Conservation (phyloP, 2,329 filamentous ascomycete species). For the Colletotrichum liriopes region DNA sequence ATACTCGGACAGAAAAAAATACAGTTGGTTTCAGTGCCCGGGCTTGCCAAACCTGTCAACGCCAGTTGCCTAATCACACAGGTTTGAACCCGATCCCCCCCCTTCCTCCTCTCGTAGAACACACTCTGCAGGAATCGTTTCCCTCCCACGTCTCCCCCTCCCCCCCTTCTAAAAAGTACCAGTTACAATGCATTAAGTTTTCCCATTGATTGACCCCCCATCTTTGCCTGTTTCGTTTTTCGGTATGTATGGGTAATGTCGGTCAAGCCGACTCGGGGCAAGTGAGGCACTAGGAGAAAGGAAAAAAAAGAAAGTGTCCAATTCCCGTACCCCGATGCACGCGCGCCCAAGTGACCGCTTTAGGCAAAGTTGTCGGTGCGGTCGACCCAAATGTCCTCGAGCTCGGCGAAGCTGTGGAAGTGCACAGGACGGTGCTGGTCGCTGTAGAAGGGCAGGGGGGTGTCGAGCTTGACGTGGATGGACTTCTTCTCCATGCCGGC, state of each 20-base stretch:
- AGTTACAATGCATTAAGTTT: conserved; percentile 12
- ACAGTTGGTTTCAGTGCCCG: conserved; percentile 27
- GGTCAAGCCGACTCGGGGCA: background rate
- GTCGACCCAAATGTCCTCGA: conserved; percentile 98
- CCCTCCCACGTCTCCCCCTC: background rate
- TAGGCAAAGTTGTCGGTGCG: conserved; percentile 93
- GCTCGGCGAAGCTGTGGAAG: conserved; percentile 96
- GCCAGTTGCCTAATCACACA: conserved; percentile 23
- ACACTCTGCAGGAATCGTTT: background rate
- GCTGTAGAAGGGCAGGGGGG: conserved; percentile 90
- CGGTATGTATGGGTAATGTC: background rate
- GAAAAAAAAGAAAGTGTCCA: background rate
- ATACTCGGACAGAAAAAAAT: conserved; percentile 11
- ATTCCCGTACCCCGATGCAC: background rate
- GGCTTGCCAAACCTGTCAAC: conserved; percentile 10
- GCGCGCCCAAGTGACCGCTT: conserved; percentile 44
- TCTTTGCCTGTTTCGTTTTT: conserved; percentile 6
- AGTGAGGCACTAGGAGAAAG: background rate
- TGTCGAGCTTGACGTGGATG: conserved; percentile 94
- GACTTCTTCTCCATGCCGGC: conserved; percentile 90
- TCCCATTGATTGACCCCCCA: background rate
- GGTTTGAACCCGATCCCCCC: background rate
- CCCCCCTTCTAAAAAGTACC: background rate
- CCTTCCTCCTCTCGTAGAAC: background rate
- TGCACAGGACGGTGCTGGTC: conserved; percentile 93